phyloP scores from a whole-genome alignment of 805 yeast species.

The Saccharomyces paradoxus region DNA sequence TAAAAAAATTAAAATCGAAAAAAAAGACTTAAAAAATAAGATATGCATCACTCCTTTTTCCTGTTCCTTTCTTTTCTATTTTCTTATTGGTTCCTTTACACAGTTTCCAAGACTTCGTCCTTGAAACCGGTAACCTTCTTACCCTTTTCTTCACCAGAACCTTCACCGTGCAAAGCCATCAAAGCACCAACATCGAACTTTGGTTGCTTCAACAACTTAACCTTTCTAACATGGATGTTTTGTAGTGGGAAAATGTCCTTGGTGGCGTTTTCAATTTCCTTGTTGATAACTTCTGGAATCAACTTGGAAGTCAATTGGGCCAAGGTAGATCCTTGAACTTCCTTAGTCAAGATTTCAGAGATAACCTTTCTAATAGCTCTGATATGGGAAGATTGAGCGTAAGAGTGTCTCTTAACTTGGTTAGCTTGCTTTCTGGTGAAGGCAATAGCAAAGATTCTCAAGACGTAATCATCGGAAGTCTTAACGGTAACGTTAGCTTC shows the following conservation, averaged over 20 bases:
- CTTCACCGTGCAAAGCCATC: constrained; percentile 96
- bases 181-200: constrained; percentile 96
- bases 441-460: constrained; percentile 94
- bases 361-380: constrained; percentile 96
- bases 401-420: constrained; percentile 95
- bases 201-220: constrained; percentile 96
- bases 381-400: constrained; percentile 95
- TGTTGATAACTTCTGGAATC: constrained; percentile 97
- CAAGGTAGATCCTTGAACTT: constrained; percentile 88
- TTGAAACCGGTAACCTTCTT: constrained; percentile 96
- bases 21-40: neutral
- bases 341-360: constrained; percentile 92
- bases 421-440: constrained; percentile 96
- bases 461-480: constrained; percentile 94
- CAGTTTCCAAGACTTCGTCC: constrained; percentile 97
- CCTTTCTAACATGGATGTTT: constrained; percentile 98
- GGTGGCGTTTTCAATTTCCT: constrained; percentile 95
- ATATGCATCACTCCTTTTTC: neutral
- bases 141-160: constrained; percentile 90
- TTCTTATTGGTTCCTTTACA: constrained; percentile 42
- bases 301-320: constrained; percentile 95
- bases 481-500: constrained; percentile 97
- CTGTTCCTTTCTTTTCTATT: neutral
- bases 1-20: neutral
- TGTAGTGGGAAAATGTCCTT: constrained; percentile 94